Evolutionary conservation across 352 stramenopile genomes (phyloP).

Genomic region (Globisporangium recalcitrans): DNA sequence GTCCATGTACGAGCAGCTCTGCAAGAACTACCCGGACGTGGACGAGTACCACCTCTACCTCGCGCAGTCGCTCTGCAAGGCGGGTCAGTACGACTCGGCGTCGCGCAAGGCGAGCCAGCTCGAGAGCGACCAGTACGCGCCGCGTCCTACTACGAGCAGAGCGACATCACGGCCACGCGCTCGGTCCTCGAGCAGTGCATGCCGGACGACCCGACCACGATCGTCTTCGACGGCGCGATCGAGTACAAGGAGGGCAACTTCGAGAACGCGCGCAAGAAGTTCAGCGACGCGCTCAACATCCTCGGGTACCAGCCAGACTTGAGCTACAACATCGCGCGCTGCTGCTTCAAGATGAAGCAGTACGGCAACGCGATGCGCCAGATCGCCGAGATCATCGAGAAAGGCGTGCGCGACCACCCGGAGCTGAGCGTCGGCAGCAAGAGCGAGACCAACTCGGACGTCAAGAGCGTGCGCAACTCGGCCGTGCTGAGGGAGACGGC

Average conservation of each 20-base stretch:
- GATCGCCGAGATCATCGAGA: slow-evolving; percentile 93
- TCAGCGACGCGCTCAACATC: slow-evolving; percentile 90
- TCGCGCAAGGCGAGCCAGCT: slow-evolving; percentile 79
- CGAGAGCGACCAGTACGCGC: slow-evolving; percentile 82
- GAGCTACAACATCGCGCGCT: slow-evolving; percentile 95
- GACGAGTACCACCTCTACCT: slow-evolving; percentile 96
- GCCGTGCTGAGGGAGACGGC: slow-evolving; percentile 89
- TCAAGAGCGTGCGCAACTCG: slow-evolving; percentile 91
- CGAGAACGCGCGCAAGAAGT: slow-evolving; percentile 86
- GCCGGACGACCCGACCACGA: slow-evolving; percentile 89
- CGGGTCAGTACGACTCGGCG: slow-evolving; percentile 72
- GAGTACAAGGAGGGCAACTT: slow-evolving; percentile 88
- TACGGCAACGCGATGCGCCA: slow-evolving; percentile 89
- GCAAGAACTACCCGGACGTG: slow-evolving; percentile 89
- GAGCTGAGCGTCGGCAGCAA: slow-evolving; percentile 92
- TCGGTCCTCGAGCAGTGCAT: slow-evolving; percentile 91
- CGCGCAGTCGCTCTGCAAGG: slow-evolving; percentile 94
- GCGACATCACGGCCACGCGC: slow-evolving; percentile 89
- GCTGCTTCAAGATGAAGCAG: slow-evolving; percentile 91
- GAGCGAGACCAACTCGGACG: slow-evolving; percentile 80
- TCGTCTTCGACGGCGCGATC: slow-evolving; percentile 79
- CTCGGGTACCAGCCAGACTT: slow-evolving; percentile 91
- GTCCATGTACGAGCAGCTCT: slow-evolving; percentile 93
- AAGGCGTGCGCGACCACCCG: slow-evolving; percentile 87
- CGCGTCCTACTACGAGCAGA: slow-evolving; percentile 94